Conservation (phyloP, 208 protist species). For the Entamoeba invadens region DNA sequence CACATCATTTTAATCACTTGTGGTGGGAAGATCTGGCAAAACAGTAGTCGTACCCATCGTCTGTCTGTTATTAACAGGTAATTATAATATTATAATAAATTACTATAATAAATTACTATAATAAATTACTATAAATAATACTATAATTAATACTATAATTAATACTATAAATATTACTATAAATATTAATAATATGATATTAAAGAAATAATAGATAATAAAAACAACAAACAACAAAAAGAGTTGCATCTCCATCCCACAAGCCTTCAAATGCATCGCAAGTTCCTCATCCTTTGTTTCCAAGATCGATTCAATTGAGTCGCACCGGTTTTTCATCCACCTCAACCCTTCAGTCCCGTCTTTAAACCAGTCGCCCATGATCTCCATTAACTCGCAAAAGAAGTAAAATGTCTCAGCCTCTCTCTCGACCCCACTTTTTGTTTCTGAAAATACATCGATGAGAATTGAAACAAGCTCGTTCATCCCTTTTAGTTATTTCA, state of each 20-base stretch:
- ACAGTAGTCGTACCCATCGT: neutral
- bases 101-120: too few species aligned
- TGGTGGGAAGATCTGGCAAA: neutral
- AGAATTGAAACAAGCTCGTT: neutral
- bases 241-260: neutral
- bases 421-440: neutral
- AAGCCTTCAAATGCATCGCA: neutral
- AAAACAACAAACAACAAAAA: too few species aligned
- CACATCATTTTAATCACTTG: neutral
- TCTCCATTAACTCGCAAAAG: neutral
- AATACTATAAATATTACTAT: too few species aligned
- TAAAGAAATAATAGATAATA: too few species aligned
- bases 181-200: too few species aligned
- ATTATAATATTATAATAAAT: too few species aligned
- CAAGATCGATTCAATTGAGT: neutral
- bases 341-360: neutral
- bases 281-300: neutral
- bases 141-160: too few species aligned
- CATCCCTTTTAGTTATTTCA: too few species aligned
- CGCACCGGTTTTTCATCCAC: neutral
- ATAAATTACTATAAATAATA: too few species aligned
- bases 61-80: too few species aligned
- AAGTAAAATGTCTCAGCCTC: neutral
- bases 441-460: neutral
- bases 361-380: neutral